Percentiles rank a stretch among this genome's conserved stretches.
These are phyloP conservation scores for Phytophthora pini DNA, from an alignment of 352 stramenopile species.

Conservation along the genomic window DNA sequence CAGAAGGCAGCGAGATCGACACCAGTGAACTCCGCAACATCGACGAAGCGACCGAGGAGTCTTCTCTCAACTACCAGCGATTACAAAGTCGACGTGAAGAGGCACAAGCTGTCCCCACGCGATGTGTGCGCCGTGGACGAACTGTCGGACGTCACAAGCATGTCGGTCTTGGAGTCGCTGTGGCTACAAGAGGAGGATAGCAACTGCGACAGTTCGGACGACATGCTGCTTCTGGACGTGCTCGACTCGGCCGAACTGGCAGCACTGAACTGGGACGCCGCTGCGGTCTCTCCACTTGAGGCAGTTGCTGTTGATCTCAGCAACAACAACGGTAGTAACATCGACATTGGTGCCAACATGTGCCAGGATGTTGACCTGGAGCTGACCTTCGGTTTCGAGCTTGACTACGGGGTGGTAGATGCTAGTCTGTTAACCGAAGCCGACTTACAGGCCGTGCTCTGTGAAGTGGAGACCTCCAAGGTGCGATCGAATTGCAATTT, in stretches of 20 bases:
- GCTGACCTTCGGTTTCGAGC: not conserved
- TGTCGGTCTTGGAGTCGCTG: slow-evolving; percentile 6
- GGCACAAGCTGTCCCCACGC: slow-evolving; percentile 28
- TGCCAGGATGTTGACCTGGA: not conserved
- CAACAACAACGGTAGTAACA: not conserved
- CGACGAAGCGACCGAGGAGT: slow-evolving; percentile 14
- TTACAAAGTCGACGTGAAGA: slow-evolving; percentile 3
- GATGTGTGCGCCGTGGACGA: slow-evolving; percentile 14
- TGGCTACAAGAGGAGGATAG: slow-evolving; percentile 1
- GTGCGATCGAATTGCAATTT: slow-evolving; percentile 11
- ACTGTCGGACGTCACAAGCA: not conserved
- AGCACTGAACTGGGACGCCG: slow-evolving; percentile 25
- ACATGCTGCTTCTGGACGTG: slow-evolving; percentile 8
- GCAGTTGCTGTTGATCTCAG: not conserved
- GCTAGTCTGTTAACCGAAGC: slow-evolving; percentile 11
- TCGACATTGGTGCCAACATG: not conserved
- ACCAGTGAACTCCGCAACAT: not conserved
- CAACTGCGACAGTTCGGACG: slow-evolving; percentile 3
- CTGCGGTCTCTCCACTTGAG: slow-evolving; percentile 1
- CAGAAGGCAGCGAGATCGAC: not conserved
- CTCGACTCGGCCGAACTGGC: slow-evolving; percentile 25
- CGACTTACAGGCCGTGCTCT: slow-evolving; percentile 16
- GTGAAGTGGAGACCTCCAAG: not conserved
- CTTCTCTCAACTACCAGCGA: not conserved
- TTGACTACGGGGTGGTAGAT: not conserved